Conservation (phyloP, 1,284 basidiomycete species). For the Tilletia horrida region DNA sequence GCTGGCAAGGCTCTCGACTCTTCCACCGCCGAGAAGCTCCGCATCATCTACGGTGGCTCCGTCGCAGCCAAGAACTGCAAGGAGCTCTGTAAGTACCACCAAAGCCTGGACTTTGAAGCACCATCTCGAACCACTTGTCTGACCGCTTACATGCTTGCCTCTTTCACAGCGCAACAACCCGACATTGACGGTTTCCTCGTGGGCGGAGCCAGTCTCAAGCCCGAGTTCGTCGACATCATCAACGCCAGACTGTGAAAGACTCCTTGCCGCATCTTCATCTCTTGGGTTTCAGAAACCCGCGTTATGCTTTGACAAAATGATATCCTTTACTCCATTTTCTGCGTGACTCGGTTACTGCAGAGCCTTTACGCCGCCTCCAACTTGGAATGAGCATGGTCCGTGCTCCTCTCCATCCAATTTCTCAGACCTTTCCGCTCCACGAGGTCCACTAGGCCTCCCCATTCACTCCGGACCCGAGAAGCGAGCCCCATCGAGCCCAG, state of each 20-base stretch:
- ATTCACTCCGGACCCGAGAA: slow-evolving; percentile 22
- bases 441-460: slow-evolving; percentile 24
- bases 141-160: background rate
- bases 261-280: background rate
- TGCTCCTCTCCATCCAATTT: slow-evolving; percentile 19
- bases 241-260: slow-evolving; percentile 61
- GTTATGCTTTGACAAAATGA: no score
- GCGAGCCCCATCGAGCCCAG: slow-evolving; percentile 19
- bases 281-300: background rate
- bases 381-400: background rate
- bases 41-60: slow-evolving; percentile 94
- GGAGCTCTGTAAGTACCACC: slow-evolving; percentile 58
- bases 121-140: no score
- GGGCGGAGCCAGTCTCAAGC: slow-evolving; percentile 94
- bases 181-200: slow-evolving; percentile 99
- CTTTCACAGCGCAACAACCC: slow-evolving; percentile 57
- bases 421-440: slow-evolving; percentile 20
- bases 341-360: background rate
- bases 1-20: slow-evolving; percentile 67
- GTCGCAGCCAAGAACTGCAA: slow-evolving; percentile 83
- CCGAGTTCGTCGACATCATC: slow-evolving; percentile 76
- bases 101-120: background rate
- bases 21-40: slow-evolving; percentile 69
- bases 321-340: background rate
- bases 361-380: background rate